phyloP scores from a whole-genome alignment of 2,329 filamentous ascomycete genomes.

The Sclerotinia borealis region DNA sequence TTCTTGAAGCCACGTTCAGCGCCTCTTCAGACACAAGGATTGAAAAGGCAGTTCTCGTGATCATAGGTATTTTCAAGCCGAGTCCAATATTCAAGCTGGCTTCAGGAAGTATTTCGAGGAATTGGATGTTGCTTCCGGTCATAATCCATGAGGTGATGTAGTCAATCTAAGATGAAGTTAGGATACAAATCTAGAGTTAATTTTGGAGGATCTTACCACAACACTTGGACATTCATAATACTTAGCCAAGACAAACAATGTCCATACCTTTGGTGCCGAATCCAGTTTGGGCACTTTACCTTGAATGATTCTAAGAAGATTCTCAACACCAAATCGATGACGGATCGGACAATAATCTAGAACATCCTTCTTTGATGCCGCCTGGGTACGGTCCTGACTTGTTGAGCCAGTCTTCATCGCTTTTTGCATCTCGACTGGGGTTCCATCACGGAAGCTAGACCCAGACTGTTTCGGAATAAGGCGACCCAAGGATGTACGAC shows the following conservation, averaged over 20 bases:
- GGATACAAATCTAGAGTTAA: constrained; percentile 2
- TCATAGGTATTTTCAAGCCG: constrained; percentile 37
- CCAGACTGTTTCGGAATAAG: neutral
- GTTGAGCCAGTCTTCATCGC: neutral
- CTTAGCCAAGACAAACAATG: constrained; percentile 56
- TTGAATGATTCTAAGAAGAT: constrained; percentile 53
- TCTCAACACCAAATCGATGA: constrained; percentile 57
- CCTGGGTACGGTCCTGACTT: neutral
- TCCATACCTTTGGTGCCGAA: constrained; percentile 62
- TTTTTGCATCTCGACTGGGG: neutral
- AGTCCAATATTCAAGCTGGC: constrained; percentile 52
- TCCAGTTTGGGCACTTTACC: constrained; percentile 50
- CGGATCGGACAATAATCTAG: constrained; percentile 59
- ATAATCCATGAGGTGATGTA: constrained; percentile 54
- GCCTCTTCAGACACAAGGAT: constrained; percentile 60
- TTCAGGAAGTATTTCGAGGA: constrained; percentile 60
- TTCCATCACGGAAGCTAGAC: neutral
- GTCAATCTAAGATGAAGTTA: constrained; percentile 31
- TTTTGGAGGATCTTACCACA: constrained; percentile 34
- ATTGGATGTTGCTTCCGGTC: constrained; percentile 45
- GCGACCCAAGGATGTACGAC: neutral
- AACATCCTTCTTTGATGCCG: constrained; percentile 22
- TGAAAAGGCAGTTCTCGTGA: constrained; percentile 47
- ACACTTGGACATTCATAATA: constrained; percentile 47
- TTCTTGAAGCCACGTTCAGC: constrained; percentile 30